Base-by-base conservation (phyloP, 2,329 filamentous ascomycete genomes). In the Fusarium nisikadoi region DNA sequence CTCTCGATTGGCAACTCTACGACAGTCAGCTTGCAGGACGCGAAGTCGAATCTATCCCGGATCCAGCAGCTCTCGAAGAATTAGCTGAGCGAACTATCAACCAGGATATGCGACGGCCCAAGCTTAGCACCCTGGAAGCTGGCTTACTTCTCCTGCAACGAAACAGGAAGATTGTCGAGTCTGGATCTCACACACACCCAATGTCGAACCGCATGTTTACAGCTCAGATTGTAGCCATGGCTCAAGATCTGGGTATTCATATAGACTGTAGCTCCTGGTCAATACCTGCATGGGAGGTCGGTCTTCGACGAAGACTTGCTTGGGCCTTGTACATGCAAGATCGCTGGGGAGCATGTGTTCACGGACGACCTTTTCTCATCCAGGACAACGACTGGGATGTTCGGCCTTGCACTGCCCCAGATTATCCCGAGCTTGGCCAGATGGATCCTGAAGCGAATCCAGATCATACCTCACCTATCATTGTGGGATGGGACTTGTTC, bases 261-360 rank as follows among this genome's bases (percentile, higher is more conserved):
- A 82, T 91, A 3, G 89, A 92, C 75, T 90, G 89, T 69, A 86
- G 87, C 1, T 79, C 83, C 25, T 92, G 90, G 90, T 85, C 86
- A 16, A 87, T 92, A 45, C 89, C 90, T 4, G 80, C 82, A 1
- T 91, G 89, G 89, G 90, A 92, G 74, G 86, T 88, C 59, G 87
- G 89, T 0, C 80, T 92, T 23, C 83, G 90, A 19, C 88, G 88
- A 73, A 82, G 90, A 19, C 80, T 92, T 1, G 89, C 88, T 1
- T 92, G 90, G 90, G 89, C 86, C 4, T 79, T 91, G 1, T 92
- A 87, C 69, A 89, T 91, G 84, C 90, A 92, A 75, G 90, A 92
- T 70, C 89, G 88, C 73, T 91, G 87, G 89, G 85, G 86, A 5
- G 84, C 87, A 5, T 81, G 89, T 41, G 85, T 88, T 33, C 86